Base-by-base conservation (phyloP, 78 protist genomes). In the Speleostelium caveatum region DNA sequence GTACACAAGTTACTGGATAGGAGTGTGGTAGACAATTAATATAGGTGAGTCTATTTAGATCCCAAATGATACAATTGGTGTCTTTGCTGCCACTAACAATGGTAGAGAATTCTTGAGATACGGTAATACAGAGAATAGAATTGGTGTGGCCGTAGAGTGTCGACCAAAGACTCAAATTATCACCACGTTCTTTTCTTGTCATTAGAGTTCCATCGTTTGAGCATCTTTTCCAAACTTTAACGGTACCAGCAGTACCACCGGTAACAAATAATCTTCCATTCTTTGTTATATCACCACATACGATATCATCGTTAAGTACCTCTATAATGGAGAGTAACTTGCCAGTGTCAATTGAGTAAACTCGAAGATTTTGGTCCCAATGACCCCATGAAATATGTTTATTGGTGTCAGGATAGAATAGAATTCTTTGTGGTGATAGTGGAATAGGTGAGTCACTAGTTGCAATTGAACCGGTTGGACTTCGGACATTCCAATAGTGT, bases 331-430 rank as follows among this genome's bases (percentile, higher is more conserved):
- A 74, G 21, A 61, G 3, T 0, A 75, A 88, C n/a, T 78, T 75
- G 1, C 90, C 85, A n/a, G 76, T 76, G n/a, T 86, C 96, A 17
- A 61, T 53, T 5, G 78, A 76, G 24, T 79, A 61, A 4, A 93
- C 71, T 21, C 96, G 32, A 39, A 94, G 63, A 26, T 68, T 86
- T 35, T 74, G 73, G 49, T 94, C 96, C 96, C 96, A 94, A 53
- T 94, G 96, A 32, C 91, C 91, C 94, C 94, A 94, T 30, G 88
- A 58, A 49, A 78, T 41, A 12, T 33, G 72, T 74, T 60, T 63
- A 63, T 67, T 53, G 36, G 45, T 79, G 63, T 61, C 85, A 6
- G 91, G 91, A 35, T 55, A 83, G 32, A 83, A 69, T 7, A 83
- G 36, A 6, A 66, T 45, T 19, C 85, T 55, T 75, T 78, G 88